Conservation (phyloP, 1,139 yeast genomes). For the Saccharomycopsis hybrid region DNA sequence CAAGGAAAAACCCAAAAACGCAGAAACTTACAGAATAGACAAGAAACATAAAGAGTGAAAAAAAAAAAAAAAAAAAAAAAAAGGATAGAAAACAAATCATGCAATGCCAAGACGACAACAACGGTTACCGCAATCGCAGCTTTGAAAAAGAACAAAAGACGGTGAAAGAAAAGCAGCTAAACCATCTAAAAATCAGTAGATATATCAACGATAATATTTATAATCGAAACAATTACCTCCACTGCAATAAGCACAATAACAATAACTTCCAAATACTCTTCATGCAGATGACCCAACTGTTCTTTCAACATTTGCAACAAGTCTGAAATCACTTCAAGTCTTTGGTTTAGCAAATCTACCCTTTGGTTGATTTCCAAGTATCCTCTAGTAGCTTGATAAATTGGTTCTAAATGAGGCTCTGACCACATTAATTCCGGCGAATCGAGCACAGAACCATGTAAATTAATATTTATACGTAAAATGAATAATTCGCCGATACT, state of each 20-base stretch:
- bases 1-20: too few species aligned
- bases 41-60: too few species aligned
- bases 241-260: constrained; percentile 91
- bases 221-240: constrained; percentile 80
- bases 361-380: constrained; percentile 92
- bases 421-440: constrained; percentile 98
- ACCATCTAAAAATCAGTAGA: constrained; percentile 27
- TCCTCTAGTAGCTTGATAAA: constrained; percentile 84
- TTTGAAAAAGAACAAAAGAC: too few species aligned
- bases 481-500: constrained; percentile 92
- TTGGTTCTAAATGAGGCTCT: constrained; percentile 91
- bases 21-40: too few species aligned
- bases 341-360: constrained; percentile 80
- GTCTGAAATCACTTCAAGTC: constrained; percentile 90
- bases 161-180: too few species aligned
- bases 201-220: constrained; percentile 51
- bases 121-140: too few species aligned
- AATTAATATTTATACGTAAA: constrained; percentile 84
- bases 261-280: constrained; percentile 86
- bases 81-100: too few species aligned
- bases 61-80: too few species aligned
- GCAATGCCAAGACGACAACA: too few species aligned
- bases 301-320: constrained; percentile 92
- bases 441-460: constrained; percentile 84
- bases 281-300: constrained; percentile 87